Base-by-base conservation (phyloP, 2,329 filamentous ascomycete genomes). In the Neonectria punicea region DNA sequence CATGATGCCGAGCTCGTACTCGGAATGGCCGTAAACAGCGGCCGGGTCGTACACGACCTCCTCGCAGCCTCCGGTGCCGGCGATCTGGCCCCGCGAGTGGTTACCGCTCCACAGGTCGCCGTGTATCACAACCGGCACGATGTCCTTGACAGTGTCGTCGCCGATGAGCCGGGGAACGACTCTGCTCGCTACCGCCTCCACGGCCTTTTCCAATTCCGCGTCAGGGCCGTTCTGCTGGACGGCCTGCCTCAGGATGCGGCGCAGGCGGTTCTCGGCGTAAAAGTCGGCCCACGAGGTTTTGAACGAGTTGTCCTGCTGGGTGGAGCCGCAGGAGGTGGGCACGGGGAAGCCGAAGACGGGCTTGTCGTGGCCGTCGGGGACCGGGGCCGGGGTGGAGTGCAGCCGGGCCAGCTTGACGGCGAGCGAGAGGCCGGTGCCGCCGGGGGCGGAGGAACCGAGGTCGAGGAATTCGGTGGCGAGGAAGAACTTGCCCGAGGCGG, bases 71-170 rank as follows among this genome's bases (percentile, higher is more conserved):
- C 84, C 83, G 34, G 76, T 72, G 2, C 82, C 84, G 0, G 84
- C 84, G 57, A 97, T 90, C 46, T 82, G 83, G 0, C 92, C 94
- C 4, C 82, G 79, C 11, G 89, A 88, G 54, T 92, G 89, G 78
- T 98, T 98, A 0, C 95, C 95, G 69, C 89, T 92, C 95, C 95
- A 98, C n/a, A 98, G 79, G 80, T 98, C 94, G 1, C 95, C 95
- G 75, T 98, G 95, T 0, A 97, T 84, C 6, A 97, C 87, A 0
- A 96, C 94, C 0, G 94, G 93, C n/a, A 77, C 82, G 28, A 96
- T 84, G 0, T 85, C 86, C 53, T 87, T 81, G 11, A 97, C 78
- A 74, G 90, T 88, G 0, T 81, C 84, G 57, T 93, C 89, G 0
- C 90, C 89, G 13, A 98, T 81, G n/a, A 98, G 80, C 1, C 90